phyloP scores from a whole-genome alignment of 225 moss, liverwort and hornwort species.

The Bryoerythrophyllum caledonicum region DNA sequence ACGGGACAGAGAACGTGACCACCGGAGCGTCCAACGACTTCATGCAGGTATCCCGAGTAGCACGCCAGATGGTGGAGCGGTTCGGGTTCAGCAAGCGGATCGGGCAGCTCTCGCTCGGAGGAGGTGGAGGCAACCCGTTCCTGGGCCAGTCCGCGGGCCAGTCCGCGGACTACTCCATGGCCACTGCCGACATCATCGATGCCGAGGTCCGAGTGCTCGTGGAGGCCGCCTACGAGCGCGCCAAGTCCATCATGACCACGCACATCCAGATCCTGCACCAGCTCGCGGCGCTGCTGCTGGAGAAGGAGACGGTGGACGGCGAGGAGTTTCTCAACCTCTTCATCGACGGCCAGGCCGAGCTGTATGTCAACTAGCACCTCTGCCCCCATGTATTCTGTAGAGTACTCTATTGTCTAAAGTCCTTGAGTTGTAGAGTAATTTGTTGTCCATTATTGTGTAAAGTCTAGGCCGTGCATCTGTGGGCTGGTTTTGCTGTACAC shows the following conservation, averaged over 20 bases:
- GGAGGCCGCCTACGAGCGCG: conserved; percentile 60
- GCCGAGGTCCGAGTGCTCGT: conserved; percentile 67
- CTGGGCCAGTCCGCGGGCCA: conserved; percentile 72
- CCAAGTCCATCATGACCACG: conserved; percentile 63
- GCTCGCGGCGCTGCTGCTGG: conserved; percentile 63
- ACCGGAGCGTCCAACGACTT: conserved; percentile 83
- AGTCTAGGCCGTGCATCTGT: no score
- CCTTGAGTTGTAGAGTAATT: no score
- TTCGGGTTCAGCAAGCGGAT: conserved; percentile 86
- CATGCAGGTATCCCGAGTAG: conserved; percentile 85
- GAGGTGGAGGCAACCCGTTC: conserved; percentile 77
- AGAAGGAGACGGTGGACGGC: conserved; percentile 78
- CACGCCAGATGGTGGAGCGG: conserved; percentile 83
- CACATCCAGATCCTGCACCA: conserved; percentile 81
- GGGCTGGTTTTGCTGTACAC: no score
- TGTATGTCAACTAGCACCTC: conserved; percentile 60
- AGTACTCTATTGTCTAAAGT: no score
- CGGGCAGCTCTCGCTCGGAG: conserved; percentile 68
- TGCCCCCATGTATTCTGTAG: no score
- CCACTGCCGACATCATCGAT: conserved; percentile 73
- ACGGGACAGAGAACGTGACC: conserved; percentile 71
- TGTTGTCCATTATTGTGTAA: no score
- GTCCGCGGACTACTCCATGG: conserved; percentile 77
- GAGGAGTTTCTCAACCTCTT: conserved; percentile 78
- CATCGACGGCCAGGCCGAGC: conserved; percentile 74